Conservation (phyloP, 768 basidiomycete genomes). For the Suillus lakei region DNA sequence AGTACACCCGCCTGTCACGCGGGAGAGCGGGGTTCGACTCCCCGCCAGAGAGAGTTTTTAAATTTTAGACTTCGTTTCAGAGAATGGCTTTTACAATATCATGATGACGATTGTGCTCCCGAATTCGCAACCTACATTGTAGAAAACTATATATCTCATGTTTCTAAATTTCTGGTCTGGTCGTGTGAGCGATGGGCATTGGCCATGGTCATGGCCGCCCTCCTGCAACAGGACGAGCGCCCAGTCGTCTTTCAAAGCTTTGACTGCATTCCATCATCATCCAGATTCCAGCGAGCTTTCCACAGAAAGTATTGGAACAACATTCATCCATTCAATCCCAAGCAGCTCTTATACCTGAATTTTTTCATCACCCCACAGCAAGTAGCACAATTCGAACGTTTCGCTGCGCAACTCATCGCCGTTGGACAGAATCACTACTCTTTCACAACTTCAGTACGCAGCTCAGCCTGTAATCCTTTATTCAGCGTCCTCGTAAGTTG, state of each 20-base stretch:
- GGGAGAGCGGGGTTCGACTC: slow-evolving; percentile 40
- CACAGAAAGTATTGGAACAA: not conserved
- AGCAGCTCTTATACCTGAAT: too few relatives aligned
- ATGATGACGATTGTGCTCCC: too few relatives aligned
- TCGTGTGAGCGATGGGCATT: too few relatives aligned
- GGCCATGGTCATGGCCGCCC: too few relatives aligned
- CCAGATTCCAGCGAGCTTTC: not conserved
- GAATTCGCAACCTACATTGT: too few relatives aligned
- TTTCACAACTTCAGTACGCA: not conserved
- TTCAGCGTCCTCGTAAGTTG: not conserved
- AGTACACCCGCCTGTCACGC: slow-evolving; percentile 42
- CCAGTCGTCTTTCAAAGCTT: not conserved
- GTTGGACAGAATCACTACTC: not conserved
- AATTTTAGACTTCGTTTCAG: too few relatives aligned
- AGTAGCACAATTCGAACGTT: not conserved
- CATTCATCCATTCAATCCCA: not conserved
- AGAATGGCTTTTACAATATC: too few relatives aligned
- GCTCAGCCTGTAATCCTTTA: not conserved
- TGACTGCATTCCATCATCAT: not conserved
- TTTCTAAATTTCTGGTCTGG: too few relatives aligned
- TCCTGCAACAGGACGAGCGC: not conserved
- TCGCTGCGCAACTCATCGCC: not conserved
- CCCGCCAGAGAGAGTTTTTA: slow-evolving; percentile 31
- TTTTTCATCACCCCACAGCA: not conserved
- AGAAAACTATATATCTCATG: too few relatives aligned